Evolutionary conservation across 2,329 filamentous ascomycete species (phyloP), one percentile per base, ranked within the genome.

Genomic region (Leptographium lundbergii): DNA sequence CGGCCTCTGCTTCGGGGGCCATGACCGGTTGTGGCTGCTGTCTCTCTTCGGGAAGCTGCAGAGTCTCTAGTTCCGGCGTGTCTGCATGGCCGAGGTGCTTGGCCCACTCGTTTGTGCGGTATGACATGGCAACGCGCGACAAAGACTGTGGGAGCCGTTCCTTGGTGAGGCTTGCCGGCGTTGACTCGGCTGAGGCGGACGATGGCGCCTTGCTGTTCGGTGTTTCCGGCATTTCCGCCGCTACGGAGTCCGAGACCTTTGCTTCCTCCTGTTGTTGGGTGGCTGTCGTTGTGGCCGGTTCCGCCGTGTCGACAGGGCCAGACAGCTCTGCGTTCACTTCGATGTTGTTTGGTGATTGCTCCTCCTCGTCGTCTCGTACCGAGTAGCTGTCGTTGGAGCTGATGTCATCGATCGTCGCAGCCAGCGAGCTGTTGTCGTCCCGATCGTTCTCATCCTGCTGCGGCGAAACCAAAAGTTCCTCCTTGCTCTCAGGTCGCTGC

Each of bases 51-150:
- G 17, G 24, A 4, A 82, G 67, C 27, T 80, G 75, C 14, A 88
- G 69, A 2, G 83, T 79, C 9, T 89, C 85, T 0, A 80, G 71
- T 54, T 84, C 80, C 1, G 90, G 90, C 6, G 75, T 74, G 19
- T 96, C 91, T 7, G 92, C 91, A 50, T 81, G 75, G 63, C 85
- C 84, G 13, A 96, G 77, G 69, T 96, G 90, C 70, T 96, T 96
- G 0, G 91, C 90, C 92, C 92, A 97, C 72, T 97, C 92, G 64
- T 95, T 95, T 1, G 91, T 96, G 60, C 92, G 83, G 68, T 94
- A 95, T 0, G 87, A 88, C 69, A 89, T 76, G 1, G 91, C 87
- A 10, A 95, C 81, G 61, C 82, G 86, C 1, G 91, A 94, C 39
- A 91, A 72, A 14, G 83, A 82, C n/a, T 78, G 74, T 0, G 89